Conservation (phyloP, 1,284 basidiomycete genomes). For the Heterobasidion parviporum region DNA sequence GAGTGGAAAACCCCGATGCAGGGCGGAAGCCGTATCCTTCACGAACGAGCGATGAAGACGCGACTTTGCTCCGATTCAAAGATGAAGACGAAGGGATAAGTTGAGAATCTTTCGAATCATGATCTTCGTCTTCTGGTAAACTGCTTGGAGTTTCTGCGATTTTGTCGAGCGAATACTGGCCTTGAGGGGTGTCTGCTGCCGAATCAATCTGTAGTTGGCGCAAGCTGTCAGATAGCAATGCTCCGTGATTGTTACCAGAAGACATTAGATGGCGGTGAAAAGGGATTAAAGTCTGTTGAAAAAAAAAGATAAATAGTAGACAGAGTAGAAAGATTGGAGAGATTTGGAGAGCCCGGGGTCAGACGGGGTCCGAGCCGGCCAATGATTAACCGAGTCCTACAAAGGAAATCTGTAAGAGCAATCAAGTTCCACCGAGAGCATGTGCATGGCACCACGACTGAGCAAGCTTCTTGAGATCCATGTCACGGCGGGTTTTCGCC, state of each 20-base stretch:
- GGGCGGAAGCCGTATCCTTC: conserved; percentile 81
- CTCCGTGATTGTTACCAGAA: conserved; percentile 14
- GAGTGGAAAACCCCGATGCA: conserved; percentile 60
- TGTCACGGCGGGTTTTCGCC: too few relatives aligned
- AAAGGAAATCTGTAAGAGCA: conserved; percentile 1
- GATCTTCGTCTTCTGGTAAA: conserved; percentile 5
- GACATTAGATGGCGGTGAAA: conserved; percentile 4
- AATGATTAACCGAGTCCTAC: background rate
- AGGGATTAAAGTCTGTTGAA: background rate
- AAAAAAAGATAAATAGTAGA: background rate
- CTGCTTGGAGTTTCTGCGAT: background rate
- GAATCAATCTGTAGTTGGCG: conserved; percentile 18
- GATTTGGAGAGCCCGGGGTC: background rate
- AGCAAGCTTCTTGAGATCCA: background rate
- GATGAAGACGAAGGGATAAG: conserved; percentile 5
- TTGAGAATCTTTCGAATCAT: background rate
- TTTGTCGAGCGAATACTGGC: background rate
- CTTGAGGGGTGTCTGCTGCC: conserved; percentile 1
- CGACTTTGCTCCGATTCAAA: conserved; percentile 2
- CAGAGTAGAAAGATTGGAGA: background rate
- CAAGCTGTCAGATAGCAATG: conserved; percentile 21
- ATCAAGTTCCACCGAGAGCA: background rate
- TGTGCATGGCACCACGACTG: background rate
- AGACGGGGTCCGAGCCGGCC: too few relatives aligned
- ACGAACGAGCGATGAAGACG: conserved; percentile 22